A percentile compares a stretch with the other conserved stretches of the same genome.
Conservation (phyloP, 805 yeast species). For the Ogataea nakhonphanomensis region DNA sequence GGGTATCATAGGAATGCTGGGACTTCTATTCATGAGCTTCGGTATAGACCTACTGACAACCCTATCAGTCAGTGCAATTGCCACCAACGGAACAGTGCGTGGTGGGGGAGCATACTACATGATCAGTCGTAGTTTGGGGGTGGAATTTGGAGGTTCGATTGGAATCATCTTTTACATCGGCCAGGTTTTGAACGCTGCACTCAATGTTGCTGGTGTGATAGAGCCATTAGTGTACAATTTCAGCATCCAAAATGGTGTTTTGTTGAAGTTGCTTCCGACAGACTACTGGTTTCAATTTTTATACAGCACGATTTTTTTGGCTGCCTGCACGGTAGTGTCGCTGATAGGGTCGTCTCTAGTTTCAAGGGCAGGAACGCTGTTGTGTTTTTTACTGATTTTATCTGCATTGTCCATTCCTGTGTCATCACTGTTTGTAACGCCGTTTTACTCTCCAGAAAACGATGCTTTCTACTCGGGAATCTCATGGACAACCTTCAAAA, state of each 20-base stretch:
- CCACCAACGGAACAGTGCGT: slow-evolving; percentile 94
- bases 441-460: slow-evolving; percentile 54
- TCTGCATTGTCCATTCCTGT: slow-evolving; percentile 82
- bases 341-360: slow-evolving; percentile 78
- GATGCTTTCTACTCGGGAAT: slow-evolving; percentile 65
- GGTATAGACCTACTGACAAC: slow-evolving; percentile 81
- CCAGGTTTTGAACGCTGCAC: slow-evolving; percentile 84
- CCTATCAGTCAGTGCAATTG: slow-evolving; percentile 87
- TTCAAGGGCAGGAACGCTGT: slow-evolving; percentile 73
- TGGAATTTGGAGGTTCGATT: slow-evolving; percentile 97
- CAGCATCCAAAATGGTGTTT: slow-evolving; percentile 56
- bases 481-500: slow-evolving; percentile 59
- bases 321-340: slow-evolving; percentile 71
- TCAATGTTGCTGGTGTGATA: slow-evolving; percentile 93
- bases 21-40: slow-evolving; percentile 69
- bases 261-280: slow-evolving; percentile 54
- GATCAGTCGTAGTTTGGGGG: slow-evolving; percentile 93
- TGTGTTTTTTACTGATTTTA: slow-evolving; percentile 61
- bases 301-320: slow-evolving; percentile 69
- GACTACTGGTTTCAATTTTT: slow-evolving; percentile 64
- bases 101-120: slow-evolving; percentile 99
- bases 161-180: slow-evolving; percentile 94
- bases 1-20: slow-evolving; percentile 78
- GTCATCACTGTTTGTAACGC: slow-evolving; percentile 62
- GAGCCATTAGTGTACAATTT: slow-evolving; percentile 86